Percentiles rank a stretch among this genome's conserved stretches.
phyloP scores from a whole-genome alignment of 768 basidiomycete genomes.

The Agrocybe chaxingu region DNA sequence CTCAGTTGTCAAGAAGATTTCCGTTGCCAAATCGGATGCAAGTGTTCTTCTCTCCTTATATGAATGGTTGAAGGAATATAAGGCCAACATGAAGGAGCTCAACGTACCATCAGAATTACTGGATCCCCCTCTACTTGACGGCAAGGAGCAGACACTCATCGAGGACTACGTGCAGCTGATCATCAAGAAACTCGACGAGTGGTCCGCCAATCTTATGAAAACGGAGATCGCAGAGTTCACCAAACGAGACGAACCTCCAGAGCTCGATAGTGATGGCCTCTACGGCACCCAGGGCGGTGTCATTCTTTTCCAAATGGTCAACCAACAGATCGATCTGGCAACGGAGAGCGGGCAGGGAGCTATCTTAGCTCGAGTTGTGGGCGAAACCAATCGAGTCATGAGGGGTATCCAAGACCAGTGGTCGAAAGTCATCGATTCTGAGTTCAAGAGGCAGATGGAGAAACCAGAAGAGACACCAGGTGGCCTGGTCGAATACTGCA shows the following conservation, averaged over 20 bases:
- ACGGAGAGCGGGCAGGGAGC: slow-evolving; percentile 95
- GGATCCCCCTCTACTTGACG: slow-evolving; percentile 89
- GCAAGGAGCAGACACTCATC: slow-evolving; percentile 89
- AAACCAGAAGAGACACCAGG: slow-evolving; percentile 85
- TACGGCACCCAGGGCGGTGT: slow-evolving; percentile 92
- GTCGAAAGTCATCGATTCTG: slow-evolving; percentile 77
- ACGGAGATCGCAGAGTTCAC: slow-evolving; percentile 85
- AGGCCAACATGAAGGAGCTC: slow-evolving; percentile 92
- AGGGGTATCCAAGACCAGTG: slow-evolving; percentile 83
- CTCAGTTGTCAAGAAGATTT: slow-evolving; percentile 63
- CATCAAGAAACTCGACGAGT: slow-evolving; percentile 93
- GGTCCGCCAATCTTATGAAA: slow-evolving; percentile 92
- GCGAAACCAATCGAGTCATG: slow-evolving; percentile 89
- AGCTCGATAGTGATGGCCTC: slow-evolving; percentile 82
- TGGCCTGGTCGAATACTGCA: slow-evolving; percentile 92
- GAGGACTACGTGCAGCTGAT: slow-evolving; percentile 95
- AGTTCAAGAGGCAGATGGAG: slow-evolving; percentile 84
- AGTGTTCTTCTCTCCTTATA: slow-evolving; percentile 81
- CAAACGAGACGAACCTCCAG: slow-evolving; percentile 80
- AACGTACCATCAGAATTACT: slow-evolving; percentile 77
- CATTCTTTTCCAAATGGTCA: slow-evolving; percentile 97
- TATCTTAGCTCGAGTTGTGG: slow-evolving; percentile 87
- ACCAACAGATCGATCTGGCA: slow-evolving; percentile 92
- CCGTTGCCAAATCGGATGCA: slow-evolving; percentile 81
- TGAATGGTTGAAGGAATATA: slow-evolving; percentile 96